Base-by-base conservation (phyloP, 768 basidiomycete species). In the Auricularia sp. region DNA sequence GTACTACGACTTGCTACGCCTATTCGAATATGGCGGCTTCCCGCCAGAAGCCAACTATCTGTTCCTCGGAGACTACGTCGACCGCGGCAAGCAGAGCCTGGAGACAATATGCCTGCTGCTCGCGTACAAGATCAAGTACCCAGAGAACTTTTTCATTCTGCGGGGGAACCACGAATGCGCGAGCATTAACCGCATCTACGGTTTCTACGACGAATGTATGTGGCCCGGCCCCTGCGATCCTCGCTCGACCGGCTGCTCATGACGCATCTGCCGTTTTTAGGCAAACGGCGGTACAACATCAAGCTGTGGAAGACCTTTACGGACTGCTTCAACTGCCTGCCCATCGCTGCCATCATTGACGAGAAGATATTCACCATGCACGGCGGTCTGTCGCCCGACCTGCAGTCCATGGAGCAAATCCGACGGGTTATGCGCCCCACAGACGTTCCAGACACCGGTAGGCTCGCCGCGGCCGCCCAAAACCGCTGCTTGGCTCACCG, bases 321-420 rank as follows among this genome's bases (percentile, higher is more conserved):
- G 66, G 96, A 99, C 76, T 98, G 96, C 80, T 99, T 99, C 85
- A 99, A 99, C 81, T 98, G 96, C 76, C 81, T 98, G 69, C 96
- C 96, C 42, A 98, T 99, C 75, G 96, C 96, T 59, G 96, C 96
- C 71, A 98, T 99, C 78, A 98, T 99, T 75, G 96, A 98, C 79
- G 96, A 98, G 79, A 99, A 98, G 82, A 99, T 99, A 75, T 99
- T 99, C 77, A 98, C 95, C 62, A 98, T 98, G 96, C 96, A 98
- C 72, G 96, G 96, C 64, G 96, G 96, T 62, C 82, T 98, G 70
- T 94, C 92, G 76, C 96, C 96, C 56, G 96, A 98, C 77, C 80
- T 99, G 67, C 95, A 98, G 81, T 94, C 92, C 73, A 97, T 98
- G 96, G 96, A 98, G 78, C 96, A 99, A 81, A 99, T 99, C 83